These are phyloP conservation scores for Hypsizygus ulmarius DNA, from an alignment of 1,284 basidiomycete species.

Conservation along the genomic window DNA sequence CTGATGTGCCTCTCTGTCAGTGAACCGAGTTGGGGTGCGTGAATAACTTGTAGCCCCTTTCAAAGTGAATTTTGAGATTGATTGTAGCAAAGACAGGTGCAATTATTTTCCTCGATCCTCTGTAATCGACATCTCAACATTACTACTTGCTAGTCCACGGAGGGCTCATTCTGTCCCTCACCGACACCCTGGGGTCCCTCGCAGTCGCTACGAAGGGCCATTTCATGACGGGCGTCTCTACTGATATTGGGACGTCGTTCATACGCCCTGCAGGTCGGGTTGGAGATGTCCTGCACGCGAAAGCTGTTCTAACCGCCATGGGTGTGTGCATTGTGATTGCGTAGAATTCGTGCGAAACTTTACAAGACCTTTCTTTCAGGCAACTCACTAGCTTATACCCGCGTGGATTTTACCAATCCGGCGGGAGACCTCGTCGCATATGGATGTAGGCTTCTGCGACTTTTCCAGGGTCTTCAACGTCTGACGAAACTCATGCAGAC, in stretches of 20 bases:
- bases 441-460: slow-evolving; percentile 55
- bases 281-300: slow-evolving; percentile 64
- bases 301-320: slow-evolving; percentile 59
- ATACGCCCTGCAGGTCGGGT: slow-evolving; percentile 66
- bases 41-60: slow-evolving; percentile 1
- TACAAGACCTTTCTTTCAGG: slow-evolving; percentile 42
- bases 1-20: slow-evolving; percentile 28
- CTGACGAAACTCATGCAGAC: slow-evolving; percentile 37
- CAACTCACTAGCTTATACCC: slow-evolving; percentile 80
- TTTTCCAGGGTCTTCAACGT: background rate
- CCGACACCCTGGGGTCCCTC: slow-evolving; percentile 83
- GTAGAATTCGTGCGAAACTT: background rate
- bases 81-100: slow-evolving; percentile 22
- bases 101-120: background rate
- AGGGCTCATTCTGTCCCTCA: slow-evolving; percentile 80
- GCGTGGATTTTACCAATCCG: slow-evolving; percentile 73
- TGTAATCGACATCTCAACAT: background rate
- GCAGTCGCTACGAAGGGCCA: slow-evolving; percentile 81
- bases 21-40: slow-evolving; percentile 74
- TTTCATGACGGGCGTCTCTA: slow-evolving; percentile 83
- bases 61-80: background rate
- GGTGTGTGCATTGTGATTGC: slow-evolving; percentile 39
- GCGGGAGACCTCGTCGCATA: slow-evolving; percentile 79
- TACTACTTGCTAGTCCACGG: slow-evolving; percentile 58
- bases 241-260: slow-evolving; percentile 84